Evolutionary conservation across 331 rosid genomes (phyloP), one percentile per base, ranked within the genome.

Genomic region (Spiraea crenata): DNA sequence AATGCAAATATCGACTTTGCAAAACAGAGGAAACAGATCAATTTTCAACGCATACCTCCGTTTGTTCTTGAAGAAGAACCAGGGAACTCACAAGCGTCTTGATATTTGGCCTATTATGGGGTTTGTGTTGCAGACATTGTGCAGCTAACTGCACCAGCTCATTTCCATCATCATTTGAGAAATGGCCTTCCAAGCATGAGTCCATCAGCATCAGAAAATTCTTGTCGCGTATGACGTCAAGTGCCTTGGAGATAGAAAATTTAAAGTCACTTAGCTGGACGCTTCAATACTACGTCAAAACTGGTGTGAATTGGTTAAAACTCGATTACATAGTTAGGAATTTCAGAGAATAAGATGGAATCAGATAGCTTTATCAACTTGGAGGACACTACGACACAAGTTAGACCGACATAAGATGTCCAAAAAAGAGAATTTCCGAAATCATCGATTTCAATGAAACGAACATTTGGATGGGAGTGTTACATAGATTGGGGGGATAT

Each of bases 101-200:
- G 11, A 76, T 44, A 76, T 72, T 72, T 63, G 86, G 86, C 57
- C 86, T 69, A 64, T 79, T 75, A 63, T 75, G 83, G 20, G 79
- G 67, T 67, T 82, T 81, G 64, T 79, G 79, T 46, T 79, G 79
- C 76, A 79, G 57, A 58, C 86, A 82, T 17, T 80, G 62, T 62
- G 84, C 67, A 75, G 83, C 86, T 40, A 76, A 63, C 46, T 59
- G 67, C 56, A 82, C 78, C 45, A 79, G 47, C 47, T 79, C 81
- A 42, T 79, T 64, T 45, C 81, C 81, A 20, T 76, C 83, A 3
- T 79, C 81, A 10, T 76, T 79, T 42, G 84, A 79, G 74, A 76
- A 79, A 62, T 79, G 83, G 56, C 76, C 86, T 73, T 68, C 77
- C 55, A 76, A 64, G 74, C 86, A 79, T 63, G 86, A 82, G 60